These are phyloP conservation scores for Hypoxylon sp. DNA, from an alignment of 2,329 filamentous ascomycete species.

Conservation along the genomic window DNA sequence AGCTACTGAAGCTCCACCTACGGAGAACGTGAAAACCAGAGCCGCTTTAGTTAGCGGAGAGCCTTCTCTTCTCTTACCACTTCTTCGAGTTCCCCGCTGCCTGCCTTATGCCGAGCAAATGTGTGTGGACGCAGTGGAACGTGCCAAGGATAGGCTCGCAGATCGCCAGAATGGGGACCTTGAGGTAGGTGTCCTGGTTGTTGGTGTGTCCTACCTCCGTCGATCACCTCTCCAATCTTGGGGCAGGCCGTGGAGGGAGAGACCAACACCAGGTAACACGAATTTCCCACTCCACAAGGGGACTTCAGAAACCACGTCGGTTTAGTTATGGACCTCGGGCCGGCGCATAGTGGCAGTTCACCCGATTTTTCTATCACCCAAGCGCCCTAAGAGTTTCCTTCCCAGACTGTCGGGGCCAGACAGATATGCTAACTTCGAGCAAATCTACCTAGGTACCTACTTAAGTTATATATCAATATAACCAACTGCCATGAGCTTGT, in stretches of 20 bases:
- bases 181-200: slow-evolving; percentile 13
- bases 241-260: slow-evolving; percentile 17
- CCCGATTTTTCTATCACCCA: slow-evolving; percentile 24
- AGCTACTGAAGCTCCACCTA: background rate
- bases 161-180: slow-evolving; percentile 6
- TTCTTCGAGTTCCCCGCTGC: background rate
- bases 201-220: slow-evolving; percentile 26
- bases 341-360: slow-evolving; percentile 29
- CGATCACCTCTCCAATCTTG: slow-evolving; percentile 28
- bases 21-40: background rate
- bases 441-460: slow-evolving; percentile 15
- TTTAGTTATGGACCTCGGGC: slow-evolving; percentile 32
- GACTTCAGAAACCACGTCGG: slow-evolving; percentile 23
- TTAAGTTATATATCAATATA: slow-evolving; percentile 24
- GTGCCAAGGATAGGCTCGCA: slow-evolving; percentile 14
- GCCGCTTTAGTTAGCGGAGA: background rate
- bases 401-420: slow-evolving; percentile 26
- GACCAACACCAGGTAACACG: slow-evolving; percentile 30
- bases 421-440: slow-evolving; percentile 6
- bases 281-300: slow-evolving; percentile 9
- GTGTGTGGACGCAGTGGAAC: background rate
- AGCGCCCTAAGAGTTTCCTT: slow-evolving; percentile 23
- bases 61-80: background rate
- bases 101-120: background rate
- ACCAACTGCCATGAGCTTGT: slow-evolving; percentile 4